Percentiles rank a stretch among this genome's conserved stretches.
Conservation (phyloP, 2,329 filamentous ascomycete genomes). For the Aspergillus brunneoviolaceus region DNA sequence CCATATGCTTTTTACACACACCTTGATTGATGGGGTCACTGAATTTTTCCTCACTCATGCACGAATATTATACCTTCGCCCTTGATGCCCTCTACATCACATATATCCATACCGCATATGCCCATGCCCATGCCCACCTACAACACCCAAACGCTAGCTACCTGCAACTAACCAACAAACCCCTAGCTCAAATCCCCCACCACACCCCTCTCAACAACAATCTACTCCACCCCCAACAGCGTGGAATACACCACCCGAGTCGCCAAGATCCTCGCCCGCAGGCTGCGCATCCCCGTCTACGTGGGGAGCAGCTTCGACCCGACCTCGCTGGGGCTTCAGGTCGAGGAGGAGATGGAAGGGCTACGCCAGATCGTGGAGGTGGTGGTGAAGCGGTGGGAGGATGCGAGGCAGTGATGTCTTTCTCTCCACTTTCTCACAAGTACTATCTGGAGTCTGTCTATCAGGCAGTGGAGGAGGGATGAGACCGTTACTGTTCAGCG, state of each 20-base stretch:
- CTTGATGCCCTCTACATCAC: too few species aligned
- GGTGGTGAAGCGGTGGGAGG: slow-evolving; percentile 55
- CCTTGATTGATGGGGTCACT: too few species aligned
- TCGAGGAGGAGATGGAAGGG: slow-evolving; percentile 93
- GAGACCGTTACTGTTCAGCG: too few species aligned
- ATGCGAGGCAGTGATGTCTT: too few species aligned
- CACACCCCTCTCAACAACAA: slow-evolving; percentile 68
- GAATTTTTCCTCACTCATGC: too few species aligned
- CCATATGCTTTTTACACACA: too few species aligned
- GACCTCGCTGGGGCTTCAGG: slow-evolving; percentile 70
- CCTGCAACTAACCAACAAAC: not conserved
- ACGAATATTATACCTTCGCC: too few species aligned
- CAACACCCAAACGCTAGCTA: not conserved
- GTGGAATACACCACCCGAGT: slow-evolving; percentile 84
- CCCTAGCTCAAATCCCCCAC: slow-evolving; percentile 33
- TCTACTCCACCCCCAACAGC: slow-evolving; percentile 71
- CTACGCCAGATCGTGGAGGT: slow-evolving; percentile 73
- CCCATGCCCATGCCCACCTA: not conserved
- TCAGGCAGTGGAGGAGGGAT: not conserved
- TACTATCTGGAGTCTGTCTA: too few species aligned
- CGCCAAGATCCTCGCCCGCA: slow-evolving; percentile 77
- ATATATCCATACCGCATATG: too few species aligned
- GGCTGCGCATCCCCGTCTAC: slow-evolving; percentile 74
- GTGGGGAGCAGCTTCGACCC: slow-evolving; percentile 86
- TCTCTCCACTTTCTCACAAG: too few species aligned